Conservation (phyloP, 441 rosid genomes). For the Syzygium malaccense region DNA sequence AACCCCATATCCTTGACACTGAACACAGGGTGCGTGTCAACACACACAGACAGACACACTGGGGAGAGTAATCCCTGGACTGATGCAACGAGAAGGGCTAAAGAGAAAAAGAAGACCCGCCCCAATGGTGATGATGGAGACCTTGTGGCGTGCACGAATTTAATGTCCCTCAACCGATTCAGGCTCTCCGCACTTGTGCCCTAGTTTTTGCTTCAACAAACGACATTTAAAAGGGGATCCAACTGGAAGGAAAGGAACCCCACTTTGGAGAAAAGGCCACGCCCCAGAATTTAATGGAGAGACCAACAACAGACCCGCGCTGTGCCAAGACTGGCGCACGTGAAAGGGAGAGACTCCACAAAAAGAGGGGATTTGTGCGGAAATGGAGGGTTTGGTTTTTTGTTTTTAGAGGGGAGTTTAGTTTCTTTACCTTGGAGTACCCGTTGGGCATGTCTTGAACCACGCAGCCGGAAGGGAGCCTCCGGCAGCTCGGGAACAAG, state of each 20-base stretch:
- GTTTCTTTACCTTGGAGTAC: constrained; percentile 56
- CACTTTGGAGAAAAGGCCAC: background rate
- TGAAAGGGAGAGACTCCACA: background rate
- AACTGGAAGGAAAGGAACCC: background rate
- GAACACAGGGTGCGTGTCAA: constrained; percentile 34
- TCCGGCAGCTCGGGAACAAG: constrained; percentile 44
- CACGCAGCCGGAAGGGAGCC: constrained; percentile 95
- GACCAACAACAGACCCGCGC: background rate
- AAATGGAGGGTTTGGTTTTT: background rate
- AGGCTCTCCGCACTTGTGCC: background rate
- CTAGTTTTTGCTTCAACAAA: background rate
- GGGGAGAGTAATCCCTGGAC: constrained; percentile 50
- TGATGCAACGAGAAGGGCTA: constrained; percentile 25
- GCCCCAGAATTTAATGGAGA: background rate
- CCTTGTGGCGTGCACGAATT: background rate
- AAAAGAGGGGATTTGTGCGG: background rate
- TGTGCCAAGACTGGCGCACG: background rate
- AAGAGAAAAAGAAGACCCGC: constrained; percentile 4
- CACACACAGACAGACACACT: constrained; percentile 11
- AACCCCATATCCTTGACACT: constrained; percentile 15
- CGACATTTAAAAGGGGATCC: background rate
- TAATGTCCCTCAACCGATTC: background rate
- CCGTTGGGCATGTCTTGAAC: constrained; percentile 93
- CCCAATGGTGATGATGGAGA: constrained; percentile 11
- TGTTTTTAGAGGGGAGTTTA: background rate